Conservation (phyloP, 805 yeast species). For the Torulaspora franciscae region DNA sequence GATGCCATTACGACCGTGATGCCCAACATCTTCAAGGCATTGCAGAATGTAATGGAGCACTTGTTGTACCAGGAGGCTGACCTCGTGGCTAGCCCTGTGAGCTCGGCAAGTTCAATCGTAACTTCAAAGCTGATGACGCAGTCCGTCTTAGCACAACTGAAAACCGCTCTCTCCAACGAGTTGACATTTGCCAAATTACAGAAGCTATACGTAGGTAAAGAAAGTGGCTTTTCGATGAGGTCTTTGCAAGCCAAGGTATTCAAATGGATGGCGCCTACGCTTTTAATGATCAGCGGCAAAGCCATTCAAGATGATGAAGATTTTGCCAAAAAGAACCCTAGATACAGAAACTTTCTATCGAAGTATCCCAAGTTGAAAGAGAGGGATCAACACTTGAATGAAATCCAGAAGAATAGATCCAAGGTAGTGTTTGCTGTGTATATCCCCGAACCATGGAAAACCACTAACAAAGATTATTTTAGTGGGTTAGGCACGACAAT, state of each 20-base stretch:
- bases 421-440: slow-evolving; percentile 59
- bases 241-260: slow-evolving; percentile 77
- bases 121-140: slow-evolving; percentile 28
- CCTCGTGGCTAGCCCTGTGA: slow-evolving; percentile 14
- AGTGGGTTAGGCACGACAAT: slow-evolving; percentile 58
- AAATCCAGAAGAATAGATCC: slow-evolving; percentile 31
- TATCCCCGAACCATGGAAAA: slow-evolving; percentile 69
- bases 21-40: slow-evolving; percentile 44
- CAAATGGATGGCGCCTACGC: slow-evolving; percentile 87
- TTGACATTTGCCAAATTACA: slow-evolving; percentile 46
- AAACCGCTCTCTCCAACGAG: slow-evolving; percentile 38
- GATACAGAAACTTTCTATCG: slow-evolving; percentile 49
- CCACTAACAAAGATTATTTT: slow-evolving; percentile 65
- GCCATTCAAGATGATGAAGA: slow-evolving; percentile 36
- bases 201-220: slow-evolving; percentile 66
- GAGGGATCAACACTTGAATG: slow-evolving; percentile 23
- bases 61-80: slow-evolving; percentile 36
- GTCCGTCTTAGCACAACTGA: slow-evolving; percentile 40
- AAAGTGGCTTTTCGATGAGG: slow-evolving; percentile 75
- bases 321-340: slow-evolving; percentile 27
- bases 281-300: slow-evolving; percentile 65
- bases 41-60: slow-evolving; percentile 43
- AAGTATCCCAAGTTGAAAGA: slow-evolving; percentile 44
- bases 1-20: slow-evolving; percentile 32
- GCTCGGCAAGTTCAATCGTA: slow-evolving; percentile 7